Evolutionary conservation across 2,329 filamentous ascomycete species (phyloP).

Genomic region (Akanthomyces muscarius): DNA sequence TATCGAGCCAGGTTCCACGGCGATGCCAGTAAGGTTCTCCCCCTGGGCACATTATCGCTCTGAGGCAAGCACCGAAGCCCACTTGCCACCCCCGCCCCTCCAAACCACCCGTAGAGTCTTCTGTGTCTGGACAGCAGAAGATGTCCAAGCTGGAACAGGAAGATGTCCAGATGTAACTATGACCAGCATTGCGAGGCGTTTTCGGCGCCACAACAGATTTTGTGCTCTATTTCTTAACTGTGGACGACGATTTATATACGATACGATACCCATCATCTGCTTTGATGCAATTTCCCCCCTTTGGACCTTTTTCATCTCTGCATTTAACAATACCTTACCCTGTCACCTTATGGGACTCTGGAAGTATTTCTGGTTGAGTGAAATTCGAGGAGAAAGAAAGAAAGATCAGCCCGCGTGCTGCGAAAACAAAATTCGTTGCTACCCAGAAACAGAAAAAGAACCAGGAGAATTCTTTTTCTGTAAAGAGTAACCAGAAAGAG

Average conservation of each 20-base stretch:
- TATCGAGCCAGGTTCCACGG: conserved; percentile 62
- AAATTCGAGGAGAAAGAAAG: background rate
- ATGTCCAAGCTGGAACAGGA: background rate
- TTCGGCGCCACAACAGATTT: background rate
- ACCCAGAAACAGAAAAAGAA: background rate
- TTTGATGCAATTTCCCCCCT: background rate
- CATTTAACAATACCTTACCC: too few species aligned
- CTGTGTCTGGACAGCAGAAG: background rate
- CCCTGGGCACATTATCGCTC: conserved; percentile 46
- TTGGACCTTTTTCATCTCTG: background rate
- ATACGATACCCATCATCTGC: conserved; percentile 3
- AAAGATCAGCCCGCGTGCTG: background rate
- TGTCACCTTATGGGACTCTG: too few species aligned
- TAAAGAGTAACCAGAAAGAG: background rate
- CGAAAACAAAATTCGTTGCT: background rate
- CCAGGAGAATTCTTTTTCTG: background rate
- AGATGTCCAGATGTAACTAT: background rate
- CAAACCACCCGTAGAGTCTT: background rate
- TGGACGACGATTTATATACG: conserved; percentile 3
- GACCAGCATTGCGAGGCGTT: conserved; percentile 7
- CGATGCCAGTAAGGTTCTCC: conserved; percentile 60
- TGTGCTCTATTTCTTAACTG: background rate
- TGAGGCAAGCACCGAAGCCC: conserved; percentile 22
- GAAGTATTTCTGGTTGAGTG: background rate
- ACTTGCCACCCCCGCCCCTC: background rate